phyloP scores from a whole-genome alignment of 2,329 filamentous ascomycete genomes.

The Rhynchosporium secalis region DNA sequence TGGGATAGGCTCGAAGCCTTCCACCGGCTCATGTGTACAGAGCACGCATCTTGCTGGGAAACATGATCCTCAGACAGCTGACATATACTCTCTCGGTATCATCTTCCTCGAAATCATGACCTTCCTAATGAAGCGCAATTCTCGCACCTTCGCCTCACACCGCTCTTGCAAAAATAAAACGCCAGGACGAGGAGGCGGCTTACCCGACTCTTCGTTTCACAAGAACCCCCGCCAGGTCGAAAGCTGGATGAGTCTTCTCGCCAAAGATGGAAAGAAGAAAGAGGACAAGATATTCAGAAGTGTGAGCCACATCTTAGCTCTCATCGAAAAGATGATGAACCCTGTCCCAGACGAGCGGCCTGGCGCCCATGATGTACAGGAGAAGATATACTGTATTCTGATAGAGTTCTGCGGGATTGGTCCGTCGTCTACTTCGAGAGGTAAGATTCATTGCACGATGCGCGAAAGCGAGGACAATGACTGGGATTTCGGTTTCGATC shows the following conservation, averaged over 20 bases:
- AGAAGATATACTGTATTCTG: conserved; percentile 53
- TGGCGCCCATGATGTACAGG: conserved; percentile 52
- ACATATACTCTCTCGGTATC: conserved; percentile 73
- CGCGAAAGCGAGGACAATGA: conserved; percentile 22
- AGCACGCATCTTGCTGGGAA: conserved; percentile 34
- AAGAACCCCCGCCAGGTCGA: conserved; percentile 68
- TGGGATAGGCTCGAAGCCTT: conserved; percentile 7
- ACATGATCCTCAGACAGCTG: conserved; percentile 58
- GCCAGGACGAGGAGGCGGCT: conserved; percentile 52
- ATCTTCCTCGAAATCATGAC: conserved; percentile 71
- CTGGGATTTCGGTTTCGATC: conserved; percentile 35
- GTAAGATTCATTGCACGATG: conserved; percentile 34
- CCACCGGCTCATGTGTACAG: conserved; percentile 15
- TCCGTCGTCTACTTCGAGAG: conserved; percentile 10
- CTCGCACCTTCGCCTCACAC: conserved; percentile 64
- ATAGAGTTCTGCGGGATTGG: conserved; percentile 38
- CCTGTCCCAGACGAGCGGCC: conserved; percentile 54
- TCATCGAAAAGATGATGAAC: conserved; percentile 57
- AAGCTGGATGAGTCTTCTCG: conserved; percentile 63
- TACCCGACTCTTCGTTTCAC: conserved; percentile 69
- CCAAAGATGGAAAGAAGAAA: conserved; percentile 55
- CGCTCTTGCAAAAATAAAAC: conserved; percentile 65
- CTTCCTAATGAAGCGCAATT: conserved; percentile 67
- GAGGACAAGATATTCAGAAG: conserved; percentile 51
- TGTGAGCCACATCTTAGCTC: conserved; percentile 52